Base-by-base conservation (phyloP, 140 eudicot genomes). In the Stevia rebaudiana region DNA sequence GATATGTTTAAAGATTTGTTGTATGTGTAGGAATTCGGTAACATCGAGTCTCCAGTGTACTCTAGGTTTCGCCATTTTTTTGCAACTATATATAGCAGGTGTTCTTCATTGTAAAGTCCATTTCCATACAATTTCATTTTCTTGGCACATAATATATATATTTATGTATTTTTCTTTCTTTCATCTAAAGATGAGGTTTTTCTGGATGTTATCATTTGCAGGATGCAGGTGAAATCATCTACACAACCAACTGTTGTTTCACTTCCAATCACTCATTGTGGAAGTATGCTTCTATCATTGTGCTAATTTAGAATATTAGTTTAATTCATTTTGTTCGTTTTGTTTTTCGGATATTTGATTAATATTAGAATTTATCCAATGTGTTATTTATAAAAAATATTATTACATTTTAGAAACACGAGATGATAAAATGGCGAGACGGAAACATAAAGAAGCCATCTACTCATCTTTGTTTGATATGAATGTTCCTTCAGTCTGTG, bases 401-500 rank as follows among this genome's bases (percentile, higher is more conserved):
- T 1, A 28, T 1, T 28, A 28, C 33, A 28, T 28, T 73, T 54
- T 79, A 92, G 98, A 88, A 72, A 88, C 94, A 5, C 83, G 77
- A 76, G 75, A 81, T 39, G 96, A 90, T 61, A 88, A 72, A 88
- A 79, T 80, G 19, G 80, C 95, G 52, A 77, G 98, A 81, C 72
- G 87, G 67, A 95, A 88, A 75, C 84, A 88, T 8, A 85, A 78
- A 67, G 90, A 85, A 51, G 84, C 95, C 54, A 85, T 92, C 68
- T 74, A 85, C 69, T 74, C 86, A 4, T 79, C 87, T 41, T 61
- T 92, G 36, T 92, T 88, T 79, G 95, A 83, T 83, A 81, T 92
- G 98, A 84, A 88, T 78, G 98, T 92, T 76, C 98, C 98, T 51
- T 86, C 94, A 51, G 82, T 88, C 31, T 89, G 95, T 78, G 98